phyloP scores from a whole-genome alignment of 768 basidiomycete genomes.

The Boletellus sp. region DNA sequence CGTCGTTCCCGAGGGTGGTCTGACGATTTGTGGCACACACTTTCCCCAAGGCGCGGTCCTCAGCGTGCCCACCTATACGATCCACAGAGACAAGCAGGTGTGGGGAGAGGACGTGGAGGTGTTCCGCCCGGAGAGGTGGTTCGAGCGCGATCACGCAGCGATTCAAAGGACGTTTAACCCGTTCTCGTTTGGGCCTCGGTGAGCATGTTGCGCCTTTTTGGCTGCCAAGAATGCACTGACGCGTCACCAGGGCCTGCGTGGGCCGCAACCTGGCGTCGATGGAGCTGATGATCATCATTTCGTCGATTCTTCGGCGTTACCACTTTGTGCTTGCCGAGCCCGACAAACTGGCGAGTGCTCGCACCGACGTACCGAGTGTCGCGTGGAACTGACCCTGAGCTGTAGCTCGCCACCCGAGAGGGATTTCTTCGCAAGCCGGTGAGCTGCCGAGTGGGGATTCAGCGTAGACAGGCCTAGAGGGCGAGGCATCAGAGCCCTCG shows the following conservation, averaged over 20 bases:
- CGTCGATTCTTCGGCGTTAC: slow-evolving; percentile 75
- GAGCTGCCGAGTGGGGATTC: slow-evolving; percentile 68
- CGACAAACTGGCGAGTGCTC: slow-evolving; percentile 47
- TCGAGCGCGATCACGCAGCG: slow-evolving; percentile 58
- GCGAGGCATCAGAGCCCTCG: not conserved
- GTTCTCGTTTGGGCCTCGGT: slow-evolving; percentile 81
- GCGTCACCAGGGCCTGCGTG: slow-evolving; percentile 62
- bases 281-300: slow-evolving; percentile 76
- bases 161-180: slow-evolving; percentile 80
- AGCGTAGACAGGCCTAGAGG: slow-evolving; percentile 46
- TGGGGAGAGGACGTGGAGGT: slow-evolving; percentile 80
- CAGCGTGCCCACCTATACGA: slow-evolving; percentile 78
- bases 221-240: not conserved
- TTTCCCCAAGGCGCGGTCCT: slow-evolving; percentile 77
- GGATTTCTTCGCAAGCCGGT: slow-evolving; percentile 87
- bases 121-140: slow-evolving; percentile 84
- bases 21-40: slow-evolving; percentile 46
- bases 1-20: slow-evolving; percentile 68
- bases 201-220: slow-evolving; percentile 4
- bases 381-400: slow-evolving; percentile 3
- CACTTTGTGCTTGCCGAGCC: slow-evolving; percentile 66
- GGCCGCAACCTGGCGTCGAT: slow-evolving; percentile 78
- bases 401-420: slow-evolving; percentile 69
- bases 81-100: slow-evolving; percentile 64
- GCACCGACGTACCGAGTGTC: not conserved